These are phyloP conservation scores for Geosmithia putterillii DNA, from an alignment of 2,329 filamentous ascomycete genomes.

Conservation along the genomic window DNA sequence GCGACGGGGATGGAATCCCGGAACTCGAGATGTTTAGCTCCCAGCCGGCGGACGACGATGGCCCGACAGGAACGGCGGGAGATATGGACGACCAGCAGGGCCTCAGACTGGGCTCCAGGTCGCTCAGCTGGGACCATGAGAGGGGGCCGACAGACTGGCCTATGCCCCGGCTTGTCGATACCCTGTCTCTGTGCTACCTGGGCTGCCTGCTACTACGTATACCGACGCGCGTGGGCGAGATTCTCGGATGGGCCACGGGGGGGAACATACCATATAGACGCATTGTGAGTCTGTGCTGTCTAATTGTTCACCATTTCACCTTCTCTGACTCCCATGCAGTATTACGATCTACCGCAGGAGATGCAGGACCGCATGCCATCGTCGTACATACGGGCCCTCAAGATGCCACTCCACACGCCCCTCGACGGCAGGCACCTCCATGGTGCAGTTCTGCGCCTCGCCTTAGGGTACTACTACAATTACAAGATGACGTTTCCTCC, in stretches of 20 bases:
- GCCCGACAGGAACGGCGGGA: slow-evolving; percentile 1
- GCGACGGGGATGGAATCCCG: slow-evolving; percentile 8
- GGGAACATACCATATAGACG: slow-evolving; percentile 62
- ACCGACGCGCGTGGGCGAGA: slow-evolving; percentile 62
- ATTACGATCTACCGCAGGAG: slow-evolving; percentile 45
- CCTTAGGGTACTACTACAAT: slow-evolving; percentile 51
- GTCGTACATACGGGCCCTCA: slow-evolving; percentile 46
- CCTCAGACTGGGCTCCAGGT: neutral
- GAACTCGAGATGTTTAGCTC: slow-evolving; percentile 21
- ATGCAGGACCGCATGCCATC: slow-evolving; percentile 55
- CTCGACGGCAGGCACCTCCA: slow-evolving; percentile 51
- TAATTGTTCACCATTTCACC: neutral
- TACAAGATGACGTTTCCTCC: slow-evolving; percentile 62
- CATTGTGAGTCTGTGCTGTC: slow-evolving; percentile 36
- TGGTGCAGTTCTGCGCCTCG: slow-evolving; percentile 45
- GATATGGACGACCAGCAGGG: neutral
- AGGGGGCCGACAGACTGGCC: slow-evolving; percentile 32
- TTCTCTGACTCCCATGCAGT: slow-evolving; percentile 17
- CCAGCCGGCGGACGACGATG: slow-evolving; percentile 12
- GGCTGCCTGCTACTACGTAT: slow-evolving; percentile 63
- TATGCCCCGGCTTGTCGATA: slow-evolving; percentile 60
- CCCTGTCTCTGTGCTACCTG: slow-evolving; percentile 68
- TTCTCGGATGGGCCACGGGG: slow-evolving; percentile 54
- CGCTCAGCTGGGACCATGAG: slow-evolving; percentile 15
- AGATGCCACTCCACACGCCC: slow-evolving; percentile 27